Percentiles rank a stretch among this genome's conserved stretches.
Evolutionary conservation across 495 filamentous ascomycete genomes (phyloP).

Genomic region (Aspergillus incahuasiensis): DNA sequence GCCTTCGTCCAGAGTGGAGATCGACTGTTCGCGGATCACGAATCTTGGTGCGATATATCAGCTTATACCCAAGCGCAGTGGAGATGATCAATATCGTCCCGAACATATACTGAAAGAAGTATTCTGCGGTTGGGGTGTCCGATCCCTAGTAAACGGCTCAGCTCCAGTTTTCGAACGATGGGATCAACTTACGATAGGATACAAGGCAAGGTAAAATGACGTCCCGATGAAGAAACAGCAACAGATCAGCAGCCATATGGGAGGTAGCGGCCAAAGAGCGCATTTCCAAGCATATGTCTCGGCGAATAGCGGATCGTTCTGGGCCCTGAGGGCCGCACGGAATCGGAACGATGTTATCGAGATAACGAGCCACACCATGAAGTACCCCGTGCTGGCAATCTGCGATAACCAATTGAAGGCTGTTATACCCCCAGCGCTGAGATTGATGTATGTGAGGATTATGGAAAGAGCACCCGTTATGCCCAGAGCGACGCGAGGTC

Average conservation of each 20-base stretch:
- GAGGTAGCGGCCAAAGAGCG: conserved; percentile 26
- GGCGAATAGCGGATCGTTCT: conserved; percentile 24
- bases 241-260: conserved; percentile 11
- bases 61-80: conserved; percentile 18
- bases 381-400: conserved; percentile 27
- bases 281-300: conserved; percentile 26
- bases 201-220: conserved; percentile 13
- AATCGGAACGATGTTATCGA: conserved; percentile 26
- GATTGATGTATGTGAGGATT: conserved; percentile 27
- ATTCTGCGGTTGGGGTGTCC: conserved; percentile 12
- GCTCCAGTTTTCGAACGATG: not conserved
- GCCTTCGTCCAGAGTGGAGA: conserved; percentile 14
- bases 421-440: conserved; percentile 17
- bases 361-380: conserved; percentile 31
- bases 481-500: conserved; percentile 20
- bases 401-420: conserved; percentile 20
- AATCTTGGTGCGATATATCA: conserved; percentile 17
- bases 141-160: not conserved
- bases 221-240: conserved; percentile 6
- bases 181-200: conserved; percentile 15
- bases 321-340: conserved; percentile 24
- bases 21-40: conserved; percentile 18
- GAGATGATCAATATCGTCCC: conserved; percentile 22
- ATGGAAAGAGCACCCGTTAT: conserved; percentile 20
- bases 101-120: conserved; percentile 32